Conservation (phyloP, 371 early-diverging fungal genomes). For the Mucor piriformis region DNA sequence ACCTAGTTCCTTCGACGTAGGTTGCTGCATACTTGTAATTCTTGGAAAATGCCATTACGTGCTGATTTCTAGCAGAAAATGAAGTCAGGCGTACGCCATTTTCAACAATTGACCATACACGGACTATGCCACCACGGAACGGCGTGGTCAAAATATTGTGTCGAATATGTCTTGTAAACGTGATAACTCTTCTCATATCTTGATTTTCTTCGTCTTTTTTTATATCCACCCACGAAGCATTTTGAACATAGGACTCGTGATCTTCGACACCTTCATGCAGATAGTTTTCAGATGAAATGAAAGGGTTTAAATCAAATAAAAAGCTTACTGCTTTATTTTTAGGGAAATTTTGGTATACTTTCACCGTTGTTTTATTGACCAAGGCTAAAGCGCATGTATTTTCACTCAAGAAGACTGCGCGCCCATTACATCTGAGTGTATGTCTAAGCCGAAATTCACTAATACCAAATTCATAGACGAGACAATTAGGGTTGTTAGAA, state of each 20-base stretch:
- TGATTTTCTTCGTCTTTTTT: neutral
- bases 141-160: conserved; percentile 9
- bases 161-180: conserved; percentile 5
- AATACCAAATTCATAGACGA: neutral
- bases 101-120: conserved; percentile 14
- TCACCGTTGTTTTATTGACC: neutral
- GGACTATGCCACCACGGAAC: neutral
- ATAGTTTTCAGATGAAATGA: neutral
- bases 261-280: neutral
- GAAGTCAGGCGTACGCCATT: conserved; percentile 12
- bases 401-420: conserved; percentile 1
- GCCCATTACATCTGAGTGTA: neutral
- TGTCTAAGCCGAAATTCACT: neutral
- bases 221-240: neutral
- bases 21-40: conserved; percentile 14
- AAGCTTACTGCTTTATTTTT: neutral
- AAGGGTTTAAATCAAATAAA: neutral
- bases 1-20: neutral
- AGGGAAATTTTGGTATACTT: neutral
- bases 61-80: neutral
- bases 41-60: conserved; percentile 13
- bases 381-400: neutral
- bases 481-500: neutral
- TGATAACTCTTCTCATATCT: conserved; percentile 4
- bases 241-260: neutral